Evolutionary conservation across 257 asterid genomes (phyloP).

Genomic region (Solanum sejunctum): DNA sequence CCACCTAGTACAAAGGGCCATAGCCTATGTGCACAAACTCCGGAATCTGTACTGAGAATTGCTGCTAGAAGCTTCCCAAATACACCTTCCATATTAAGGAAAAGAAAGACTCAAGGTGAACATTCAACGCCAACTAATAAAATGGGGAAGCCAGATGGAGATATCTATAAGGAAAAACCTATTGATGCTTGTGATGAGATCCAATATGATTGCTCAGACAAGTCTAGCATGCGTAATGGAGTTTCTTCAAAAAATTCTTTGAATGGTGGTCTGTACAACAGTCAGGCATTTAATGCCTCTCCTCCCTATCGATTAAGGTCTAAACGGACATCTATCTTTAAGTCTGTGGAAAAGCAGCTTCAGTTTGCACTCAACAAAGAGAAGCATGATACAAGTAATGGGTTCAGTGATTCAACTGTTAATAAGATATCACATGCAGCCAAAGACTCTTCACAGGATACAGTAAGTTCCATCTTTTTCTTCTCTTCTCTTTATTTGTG

Average conservation of each 20-base stretch:
- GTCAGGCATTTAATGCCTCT: conserved; percentile 51
- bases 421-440: conserved; percentile 30
- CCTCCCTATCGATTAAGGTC: conserved; percentile 78
- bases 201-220: conserved; percentile 15
- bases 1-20: conserved; percentile 56
- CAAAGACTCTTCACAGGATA: conserved; percentile 39
- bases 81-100: conserved; percentile 85
- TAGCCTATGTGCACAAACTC: conserved; percentile 34
- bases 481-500: not conserved
- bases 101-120: conserved; percentile 40
- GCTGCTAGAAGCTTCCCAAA: conserved; percentile 79
- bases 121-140: conserved; percentile 11
- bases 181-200: conserved; percentile 13
- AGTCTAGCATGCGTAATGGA: conserved; percentile 17
- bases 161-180: conserved; percentile 13
- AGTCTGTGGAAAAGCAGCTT: conserved; percentile 92
- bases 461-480: conserved; percentile 5
- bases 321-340: conserved; percentile 51
- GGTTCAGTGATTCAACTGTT: conserved; percentile 24
- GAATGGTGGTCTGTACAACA: conserved; percentile 22
- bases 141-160: conserved; percentile 5
- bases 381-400: conserved; percentile 13
- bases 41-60: conserved; percentile 70
- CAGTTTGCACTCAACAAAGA: conserved; percentile 39
- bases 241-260: conserved; percentile 18